phyloP scores from a whole-genome alignment of 176 grass and related monocot genomes.

The Puccinellia tenuiflora region DNA sequence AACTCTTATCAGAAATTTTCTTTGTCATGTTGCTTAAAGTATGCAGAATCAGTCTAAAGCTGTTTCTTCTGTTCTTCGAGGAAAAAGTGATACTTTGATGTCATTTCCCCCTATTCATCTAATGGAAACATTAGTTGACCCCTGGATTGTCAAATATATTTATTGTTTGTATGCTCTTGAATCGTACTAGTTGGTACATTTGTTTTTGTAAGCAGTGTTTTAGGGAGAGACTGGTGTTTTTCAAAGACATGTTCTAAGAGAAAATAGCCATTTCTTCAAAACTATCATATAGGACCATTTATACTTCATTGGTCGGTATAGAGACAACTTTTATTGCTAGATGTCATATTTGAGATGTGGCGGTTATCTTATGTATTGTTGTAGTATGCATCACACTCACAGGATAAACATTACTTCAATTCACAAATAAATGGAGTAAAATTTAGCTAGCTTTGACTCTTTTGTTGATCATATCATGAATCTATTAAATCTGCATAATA shows the following conservation, averaged over 20 bases:
- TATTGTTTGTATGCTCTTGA: not conserved
- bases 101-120: slow-evolving; percentile 16
- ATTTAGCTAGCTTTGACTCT: not conserved
- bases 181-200: not conserved
- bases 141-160: not conserved
- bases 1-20: not conserved
- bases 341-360: not conserved
- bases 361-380: not conserved
- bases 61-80: slow-evolving; percentile 17
- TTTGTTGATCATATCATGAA: slow-evolving; percentile 5
- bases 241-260: not conserved
- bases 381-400: not conserved
- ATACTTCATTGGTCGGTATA: not conserved
- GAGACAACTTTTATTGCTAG: not conserved
- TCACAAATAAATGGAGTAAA: not conserved
- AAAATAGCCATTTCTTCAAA: not conserved
- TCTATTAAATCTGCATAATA: slow-evolving; percentile 1
- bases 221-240: not conserved
- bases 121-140: not conserved
- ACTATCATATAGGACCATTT: not conserved
- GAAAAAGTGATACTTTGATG: not conserved
- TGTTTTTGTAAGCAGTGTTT: not conserved
- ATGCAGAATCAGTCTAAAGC: not conserved
- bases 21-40: not conserved
- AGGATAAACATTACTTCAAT: not conserved